Conservation (phyloP, 352 stramenopile species). For the Hyaloperonospora arabidopsidis region DNA sequence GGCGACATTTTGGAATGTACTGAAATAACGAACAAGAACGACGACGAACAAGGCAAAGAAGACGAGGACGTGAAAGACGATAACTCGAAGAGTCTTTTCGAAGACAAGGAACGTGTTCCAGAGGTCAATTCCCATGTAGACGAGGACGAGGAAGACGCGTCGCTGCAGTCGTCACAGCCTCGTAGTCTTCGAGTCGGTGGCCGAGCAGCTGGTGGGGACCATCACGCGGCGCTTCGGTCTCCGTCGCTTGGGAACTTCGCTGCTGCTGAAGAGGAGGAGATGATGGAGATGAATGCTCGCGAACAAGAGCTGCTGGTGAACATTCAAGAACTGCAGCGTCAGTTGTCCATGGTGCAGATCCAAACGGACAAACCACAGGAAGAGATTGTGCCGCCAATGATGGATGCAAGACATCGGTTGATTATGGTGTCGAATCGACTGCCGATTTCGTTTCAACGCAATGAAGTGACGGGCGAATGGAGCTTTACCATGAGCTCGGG, state of each 20-base stretch:
- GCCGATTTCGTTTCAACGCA: constrained; percentile 84
- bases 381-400: constrained; percentile 55
- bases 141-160: constrained; percentile 7
- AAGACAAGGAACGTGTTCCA: constrained; percentile 4
- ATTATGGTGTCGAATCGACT: constrained; percentile 89
- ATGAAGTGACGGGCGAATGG: constrained; percentile 79
- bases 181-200: too few relatives aligned
- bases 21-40: not conserved
- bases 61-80: constrained; percentile 8
- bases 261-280: constrained; percentile 61
- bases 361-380: constrained; percentile 71
- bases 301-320: constrained; percentile 87
- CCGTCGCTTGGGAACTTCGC: constrained; percentile 20
- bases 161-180: constrained; percentile 9
- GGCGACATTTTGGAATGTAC: too few relatives aligned
- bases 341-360: constrained; percentile 84
- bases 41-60: constrained; percentile 6
- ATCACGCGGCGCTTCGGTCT: too few relatives aligned
- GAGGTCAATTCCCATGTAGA: constrained; percentile 17
- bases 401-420: constrained; percentile 59
- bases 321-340: constrained; percentile 87
- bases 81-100: too few relatives aligned
- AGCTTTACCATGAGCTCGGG: constrained; percentile 85
- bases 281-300: constrained; percentile 64
- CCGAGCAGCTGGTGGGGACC: too few relatives aligned